phyloP scores from a whole-genome alignment of 2,329 filamentous ascomycete species.

The Escovopsis weberi region DNA sequence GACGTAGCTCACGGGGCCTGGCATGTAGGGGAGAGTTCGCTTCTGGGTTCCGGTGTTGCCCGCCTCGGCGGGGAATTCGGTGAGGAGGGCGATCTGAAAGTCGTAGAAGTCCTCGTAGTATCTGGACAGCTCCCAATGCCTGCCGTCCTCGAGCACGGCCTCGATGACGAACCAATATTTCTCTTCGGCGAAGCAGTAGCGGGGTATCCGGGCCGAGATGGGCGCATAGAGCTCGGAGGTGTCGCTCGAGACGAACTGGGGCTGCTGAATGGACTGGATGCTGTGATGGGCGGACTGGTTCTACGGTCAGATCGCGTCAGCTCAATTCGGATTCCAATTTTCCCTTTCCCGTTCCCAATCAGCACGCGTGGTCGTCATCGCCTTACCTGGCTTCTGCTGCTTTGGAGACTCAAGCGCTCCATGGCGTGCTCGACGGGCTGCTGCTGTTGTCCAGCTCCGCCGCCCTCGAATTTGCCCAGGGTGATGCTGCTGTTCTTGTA shows the following conservation, averaged over 20 bases:
- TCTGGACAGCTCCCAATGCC: constrained; percentile 82
- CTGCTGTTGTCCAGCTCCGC: constrained; percentile 20
- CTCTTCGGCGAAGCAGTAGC: constrained; percentile 91
- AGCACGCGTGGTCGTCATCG: not conserved
- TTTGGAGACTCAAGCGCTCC: constrained; percentile 62
- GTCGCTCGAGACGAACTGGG: constrained; percentile 23
- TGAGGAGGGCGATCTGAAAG: constrained; percentile 89
- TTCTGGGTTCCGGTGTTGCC: constrained; percentile 69
- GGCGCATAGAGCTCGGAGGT: constrained; percentile 54
- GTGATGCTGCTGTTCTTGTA: constrained; percentile 99
- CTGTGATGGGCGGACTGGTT: constrained; percentile 17
- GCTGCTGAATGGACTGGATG: constrained; percentile 19
- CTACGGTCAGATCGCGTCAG: not conserved
- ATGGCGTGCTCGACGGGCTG: constrained; percentile 51
- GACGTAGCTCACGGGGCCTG: constrained; percentile 90
- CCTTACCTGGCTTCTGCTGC: constrained; percentile 12
- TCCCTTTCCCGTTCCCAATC: not conserved
- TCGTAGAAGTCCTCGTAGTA: constrained; percentile 99
- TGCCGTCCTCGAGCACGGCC: constrained; percentile 75
- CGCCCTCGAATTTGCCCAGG: constrained; percentile 69
- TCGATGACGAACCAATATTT: constrained; percentile 94
- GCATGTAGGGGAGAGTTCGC: constrained; percentile 90
- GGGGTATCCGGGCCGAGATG: constrained; percentile 68
- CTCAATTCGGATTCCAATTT: not conserved
- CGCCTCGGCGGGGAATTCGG: constrained; percentile 82